Evolutionary conservation across 2,329 filamentous ascomycete genomes (phyloP), one percentile per base, ranked within the genome.

Genomic region (Fusarium tupiense): DNA sequence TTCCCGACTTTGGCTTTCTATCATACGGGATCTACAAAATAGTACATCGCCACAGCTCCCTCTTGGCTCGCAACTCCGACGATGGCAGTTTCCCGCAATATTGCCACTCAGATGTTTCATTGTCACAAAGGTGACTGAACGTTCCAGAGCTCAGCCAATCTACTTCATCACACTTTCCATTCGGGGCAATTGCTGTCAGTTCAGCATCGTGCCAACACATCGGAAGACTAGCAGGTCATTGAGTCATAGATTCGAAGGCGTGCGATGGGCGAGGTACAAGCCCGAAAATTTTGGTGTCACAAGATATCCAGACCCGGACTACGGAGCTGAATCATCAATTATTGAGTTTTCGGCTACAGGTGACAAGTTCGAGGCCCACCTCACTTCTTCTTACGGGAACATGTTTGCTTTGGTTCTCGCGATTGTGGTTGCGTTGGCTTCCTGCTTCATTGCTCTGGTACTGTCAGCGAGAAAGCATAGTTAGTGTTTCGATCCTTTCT

Each of bases 41-140:
- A 9, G 16, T 8, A 19, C 11, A 2, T 5, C 22, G 1, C 22
- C 22, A 10, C 22, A 10, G 6, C 5, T 19, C 0, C 16, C 47
- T 5, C 22, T 50, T 3, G 0, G 11, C 11, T n/a, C 11, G 22
- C 22, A n/a, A 1, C 29, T 33, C 8, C 16, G 8, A 50, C 16
- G 5, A n/a, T 33, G 29, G 47, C 47, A 6, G 8, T n/a, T 33
- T 19, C 16, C 29, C 0, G 22, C 5, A 3, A 33, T 2, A 5
- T 0, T 50, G 4, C 22, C 47, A 9, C 2, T 3, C 5, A n/a
- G 0, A 9, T 19, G 22, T 13, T 13, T 8, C 7, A 33, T 33
- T 19, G 47, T 19, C 5, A 3, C 22, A 5, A 50, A 0, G 0
- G 0, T 50, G 11, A n/a, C 16, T 4, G 2, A 0, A 3, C 0